Percentiles rank a stretch among this genome's conserved stretches.
Conservation (phyloP, 2,329 filamentous ascomycete species). For the Thermochaetoides dissita region DNA sequence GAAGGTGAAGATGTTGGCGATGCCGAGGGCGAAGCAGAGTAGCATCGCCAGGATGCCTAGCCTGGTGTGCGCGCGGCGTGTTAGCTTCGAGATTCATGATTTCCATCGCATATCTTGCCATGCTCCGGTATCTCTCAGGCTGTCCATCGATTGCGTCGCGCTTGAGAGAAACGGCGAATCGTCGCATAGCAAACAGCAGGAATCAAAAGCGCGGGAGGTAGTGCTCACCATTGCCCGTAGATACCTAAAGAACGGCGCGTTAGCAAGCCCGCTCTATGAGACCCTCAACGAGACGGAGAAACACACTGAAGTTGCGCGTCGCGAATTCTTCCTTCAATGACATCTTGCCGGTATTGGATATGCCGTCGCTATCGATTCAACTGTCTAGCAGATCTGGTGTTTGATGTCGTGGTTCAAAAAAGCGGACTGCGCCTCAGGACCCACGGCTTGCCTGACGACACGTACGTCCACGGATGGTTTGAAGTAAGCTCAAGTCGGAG, state of each 20-base stretch:
- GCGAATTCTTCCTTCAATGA: constrained; percentile 58
- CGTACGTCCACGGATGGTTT: too few species aligned
- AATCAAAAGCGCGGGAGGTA: too few species aligned
- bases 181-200: background rate
- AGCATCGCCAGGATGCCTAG: constrained; percentile 58
- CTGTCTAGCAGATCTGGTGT: too few species aligned
- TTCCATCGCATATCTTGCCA: too few species aligned
- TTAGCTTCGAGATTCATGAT: too few species aligned
- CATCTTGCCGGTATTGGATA: constrained; percentile 35
- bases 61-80: constrained; percentile 27
- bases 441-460: too few species aligned
- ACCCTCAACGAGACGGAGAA: constrained; percentile 1
- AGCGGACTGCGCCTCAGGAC: too few species aligned
- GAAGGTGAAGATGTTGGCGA: constrained; percentile 51
- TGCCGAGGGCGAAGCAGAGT: constrained; percentile 54
- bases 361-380: too few species aligned
- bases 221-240: constrained; percentile 59
- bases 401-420: too few species aligned
- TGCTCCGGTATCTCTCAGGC: background rate
- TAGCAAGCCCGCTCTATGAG: constrained; percentile 5
- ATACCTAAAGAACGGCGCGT: constrained; percentile 43
- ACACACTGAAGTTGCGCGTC: constrained; percentile 61
- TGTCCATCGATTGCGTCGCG: background rate
- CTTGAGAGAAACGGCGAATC: background rate
- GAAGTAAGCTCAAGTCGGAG: too few species aligned